These are phyloP conservation scores for Omphalotus olearius DNA, from an alignment of 1,284 basidiomycete genomes.

Conservation along the genomic window DNA sequence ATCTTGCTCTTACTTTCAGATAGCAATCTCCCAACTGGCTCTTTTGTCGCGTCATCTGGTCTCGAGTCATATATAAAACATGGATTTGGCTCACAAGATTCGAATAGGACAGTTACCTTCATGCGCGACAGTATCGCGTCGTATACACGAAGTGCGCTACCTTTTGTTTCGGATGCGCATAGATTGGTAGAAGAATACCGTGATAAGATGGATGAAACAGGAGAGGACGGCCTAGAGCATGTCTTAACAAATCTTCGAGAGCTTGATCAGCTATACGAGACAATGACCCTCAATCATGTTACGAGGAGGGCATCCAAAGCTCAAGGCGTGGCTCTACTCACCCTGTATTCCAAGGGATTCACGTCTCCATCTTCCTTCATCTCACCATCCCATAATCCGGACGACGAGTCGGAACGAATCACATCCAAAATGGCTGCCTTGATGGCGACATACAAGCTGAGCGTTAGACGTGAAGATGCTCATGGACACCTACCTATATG, in stretches of 20 bases:
- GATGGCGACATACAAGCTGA: constrained; percentile 64
- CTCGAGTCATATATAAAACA: constrained; percentile 89
- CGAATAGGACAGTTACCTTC: constrained; percentile 48
- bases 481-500: constrained; percentile 87
- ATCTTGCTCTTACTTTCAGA: constrained; percentile 73
- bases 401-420: constrained; percentile 5
- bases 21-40: constrained; percentile 83
- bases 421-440: constrained; percentile 32
- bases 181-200: constrained; percentile 26
- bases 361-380: constrained; percentile 39
- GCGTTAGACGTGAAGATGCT: constrained; percentile 58
- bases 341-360: constrained; percentile 84
- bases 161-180: constrained; percentile 76
- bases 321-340: constrained; percentile 91
- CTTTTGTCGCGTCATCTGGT: constrained; percentile 90
- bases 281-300: constrained; percentile 88
- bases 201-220: no score
- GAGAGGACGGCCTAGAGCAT: background rate
- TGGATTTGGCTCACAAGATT: constrained; percentile 56
- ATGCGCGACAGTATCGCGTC: constrained; percentile 66
- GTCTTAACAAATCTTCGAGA: constrained; percentile 40
- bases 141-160: constrained; percentile 72
- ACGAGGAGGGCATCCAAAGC: constrained; percentile 83
- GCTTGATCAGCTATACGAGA: constrained; percentile 79
- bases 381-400: no score